A percentile compares a stretch with the other conserved stretches of the same genome.
phyloP scores from a whole-genome alignment of 371 early-diverging fungal species.

The Actinomortierella ambigua region DNA sequence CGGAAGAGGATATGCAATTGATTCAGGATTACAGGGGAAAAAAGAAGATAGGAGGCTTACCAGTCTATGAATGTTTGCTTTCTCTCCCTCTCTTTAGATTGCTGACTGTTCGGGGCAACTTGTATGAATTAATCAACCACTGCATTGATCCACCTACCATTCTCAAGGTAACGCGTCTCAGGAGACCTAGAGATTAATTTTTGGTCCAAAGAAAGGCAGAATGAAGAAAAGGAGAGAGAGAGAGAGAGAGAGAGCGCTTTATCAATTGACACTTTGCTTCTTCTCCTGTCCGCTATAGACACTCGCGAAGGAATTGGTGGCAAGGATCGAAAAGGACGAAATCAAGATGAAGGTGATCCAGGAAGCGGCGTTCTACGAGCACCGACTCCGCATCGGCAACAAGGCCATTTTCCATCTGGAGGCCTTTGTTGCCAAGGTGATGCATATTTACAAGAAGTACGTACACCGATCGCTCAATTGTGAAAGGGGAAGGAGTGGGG shows the following conservation, averaged over 20 bases:
- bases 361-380: constrained; percentile 86
- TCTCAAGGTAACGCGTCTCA: constrained; percentile 69
- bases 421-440: constrained; percentile 92
- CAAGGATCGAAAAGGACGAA: constrained; percentile 62
- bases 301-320: constrained; percentile 72
- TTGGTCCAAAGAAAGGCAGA: too few relatives aligned
- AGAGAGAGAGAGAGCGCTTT: too few relatives aligned
- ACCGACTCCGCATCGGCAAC: constrained; percentile 83
- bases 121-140: constrained; percentile 89
- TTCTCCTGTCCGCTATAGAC: too few relatives aligned
- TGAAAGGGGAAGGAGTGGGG: too few relatives aligned
- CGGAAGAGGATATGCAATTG: too few relatives aligned
- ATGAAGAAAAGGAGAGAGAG: too few relatives aligned
- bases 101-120: constrained; percentile 69
- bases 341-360: constrained; percentile 72
- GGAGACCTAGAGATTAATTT: too few relatives aligned
- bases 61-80: too few relatives aligned
- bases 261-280: too few relatives aligned
- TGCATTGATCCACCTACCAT: constrained; percentile 90
- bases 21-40: too few relatives aligned
- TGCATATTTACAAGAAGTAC: constrained; percentile 65
- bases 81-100: constrained; percentile 53
- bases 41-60: too few relatives aligned
- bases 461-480: too few relatives aligned
- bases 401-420: constrained; percentile 99